Evolutionary conservation across 2,329 filamentous ascomycete species (phyloP), one percentile per base, ranked within the genome.

Genomic region (Exophiala sideris): DNA sequence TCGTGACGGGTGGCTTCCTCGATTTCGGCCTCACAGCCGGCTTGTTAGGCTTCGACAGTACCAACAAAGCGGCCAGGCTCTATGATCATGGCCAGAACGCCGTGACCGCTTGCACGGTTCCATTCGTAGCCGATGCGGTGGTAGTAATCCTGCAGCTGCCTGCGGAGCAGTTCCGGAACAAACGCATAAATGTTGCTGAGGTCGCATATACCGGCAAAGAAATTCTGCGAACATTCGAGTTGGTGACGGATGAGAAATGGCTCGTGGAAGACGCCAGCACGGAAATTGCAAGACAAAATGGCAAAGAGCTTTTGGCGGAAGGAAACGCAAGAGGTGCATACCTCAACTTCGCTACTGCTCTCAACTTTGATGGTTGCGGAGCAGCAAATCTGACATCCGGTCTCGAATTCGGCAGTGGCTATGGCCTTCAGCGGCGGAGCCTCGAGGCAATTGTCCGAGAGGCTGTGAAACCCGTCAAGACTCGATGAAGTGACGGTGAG

Each of bases 241-340:
- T 24, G 7, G 41, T 29, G 8, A 24, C 41, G 11, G 41, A 20
- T 9, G 21, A n/a, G 9, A 3, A 32, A 6, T 44, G 41, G 41
- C 11, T 8, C 8, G 41, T 44, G 12, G n/a, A 20, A 8, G 18
- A 44, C 1, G 18, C 32, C 9, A 29, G 41, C 29, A 14, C n/a
- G 8, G 9, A 32, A 24, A 32, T 5, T 44, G 21, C n/a, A 6
- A 11, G 7, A 24, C 9, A 44, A 14, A 32, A 44, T 2, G 41
- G 20, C 3, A 21, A 12, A 9, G n/a, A 44, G 11, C 41, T 44
- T 24, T 20, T 12, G 11, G 41, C 9, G 9, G 9, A 44, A 44
- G 41, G 41, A 8, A 44, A 44, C n/a, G n/a, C n/a, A 24, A 44
- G 41, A 44, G 41, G 41, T 24, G 41, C 41, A 32, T 44, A 44